Evolutionary conservation across 1,284 basidiomycete genomes (phyloP).

Genomic region (Moesziomyces parantarcticus): DNA sequence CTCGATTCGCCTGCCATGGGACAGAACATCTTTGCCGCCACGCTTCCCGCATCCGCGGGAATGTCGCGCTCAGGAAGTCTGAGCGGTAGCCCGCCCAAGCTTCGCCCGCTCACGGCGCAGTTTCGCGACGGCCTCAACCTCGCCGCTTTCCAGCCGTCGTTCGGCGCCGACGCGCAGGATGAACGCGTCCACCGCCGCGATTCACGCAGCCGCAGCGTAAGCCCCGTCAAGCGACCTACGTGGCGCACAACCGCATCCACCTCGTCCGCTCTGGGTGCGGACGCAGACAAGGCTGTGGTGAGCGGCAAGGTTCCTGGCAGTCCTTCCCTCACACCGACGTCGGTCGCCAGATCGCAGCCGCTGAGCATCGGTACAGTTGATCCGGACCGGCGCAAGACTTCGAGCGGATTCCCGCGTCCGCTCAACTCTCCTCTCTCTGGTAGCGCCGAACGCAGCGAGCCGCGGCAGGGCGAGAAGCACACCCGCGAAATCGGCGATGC

Average conservation of each 20-base stretch:
- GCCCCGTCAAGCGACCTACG: slow-evolving; percentile 33
- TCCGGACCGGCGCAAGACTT: slow-evolving; percentile 6
- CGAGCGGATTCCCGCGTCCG: slow-evolving; percentile 34
- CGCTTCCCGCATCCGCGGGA: not conserved
- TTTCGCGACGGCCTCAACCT: slow-evolving; percentile 49
- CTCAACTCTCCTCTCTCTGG: slow-evolving; percentile 16
- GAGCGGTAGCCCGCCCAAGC: slow-evolving; percentile 45
- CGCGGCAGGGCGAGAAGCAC: slow-evolving; percentile 13
- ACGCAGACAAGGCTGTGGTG: not conserved
- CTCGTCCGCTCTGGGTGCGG: too few species aligned
- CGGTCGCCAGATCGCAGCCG: not conserved
- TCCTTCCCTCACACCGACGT: slow-evolving; percentile 7
- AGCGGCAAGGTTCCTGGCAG: slow-evolving; percentile 28
- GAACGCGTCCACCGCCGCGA: slow-evolving; percentile 21
- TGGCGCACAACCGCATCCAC: not conserved
- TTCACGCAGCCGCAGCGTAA: slow-evolving; percentile 52
- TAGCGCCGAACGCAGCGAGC: slow-evolving; percentile 1
- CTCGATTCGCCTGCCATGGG: slow-evolving; percentile 16
- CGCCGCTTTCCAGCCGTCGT: slow-evolving; percentile 45
- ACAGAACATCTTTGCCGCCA: slow-evolving; percentile 4
- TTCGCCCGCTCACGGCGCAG: slow-evolving; percentile 51
- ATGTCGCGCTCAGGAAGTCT: slow-evolving; percentile 33
- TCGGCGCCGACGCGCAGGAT: slow-evolving; percentile 3
- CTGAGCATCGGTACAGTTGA: not conserved
- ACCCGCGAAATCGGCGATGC: not conserved